Evolutionary conservation across 352 stramenopile species (phyloP).

Genomic region (Globisporangium spinosum): DNA sequence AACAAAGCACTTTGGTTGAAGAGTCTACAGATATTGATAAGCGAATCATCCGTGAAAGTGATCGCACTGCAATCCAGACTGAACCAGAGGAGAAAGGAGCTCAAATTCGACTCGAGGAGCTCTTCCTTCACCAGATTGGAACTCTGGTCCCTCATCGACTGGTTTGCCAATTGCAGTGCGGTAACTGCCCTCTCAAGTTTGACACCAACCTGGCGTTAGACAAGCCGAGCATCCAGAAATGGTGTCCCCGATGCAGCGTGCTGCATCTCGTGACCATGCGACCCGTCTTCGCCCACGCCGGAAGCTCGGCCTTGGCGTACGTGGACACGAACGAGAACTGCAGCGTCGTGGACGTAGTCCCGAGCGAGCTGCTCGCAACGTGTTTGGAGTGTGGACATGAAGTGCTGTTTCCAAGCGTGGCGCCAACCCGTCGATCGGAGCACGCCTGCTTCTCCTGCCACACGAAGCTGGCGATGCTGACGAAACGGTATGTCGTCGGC

Average conservation of each 20-base stretch:
- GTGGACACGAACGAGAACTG: constrained; percentile 72
- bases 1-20: background rate
- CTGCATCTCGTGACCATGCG: constrained; percentile 64
- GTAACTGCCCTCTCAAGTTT: constrained; percentile 73
- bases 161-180: constrained; percentile 63
- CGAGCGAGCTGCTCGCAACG: constrained; percentile 64
- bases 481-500: constrained; percentile 50
- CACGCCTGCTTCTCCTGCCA: constrained; percentile 73
- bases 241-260: constrained; percentile 76
- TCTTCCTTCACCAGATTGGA: constrained; percentile 77
- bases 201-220: constrained; percentile 52
- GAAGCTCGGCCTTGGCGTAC: constrained; percentile 62
- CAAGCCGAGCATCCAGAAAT: constrained; percentile 49
- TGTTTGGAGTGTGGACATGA: constrained; percentile 68
- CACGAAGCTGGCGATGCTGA: constrained; percentile 66
- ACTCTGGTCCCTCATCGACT: constrained; percentile 67
- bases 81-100: constrained; percentile 49
- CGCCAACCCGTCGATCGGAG: constrained; percentile 52
- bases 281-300: constrained; percentile 64
- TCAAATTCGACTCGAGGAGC: constrained; percentile 53
- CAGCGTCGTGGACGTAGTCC: constrained; percentile 58
- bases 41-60: constrained; percentile 45
- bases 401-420: constrained; percentile 50
- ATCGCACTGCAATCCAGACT: constrained; percentile 50
- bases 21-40: constrained; percentile 25